A percentile compares a stretch with the other conserved stretches of the same genome.
phyloP scores from a whole-genome alignment of 768 basidiomycete genomes.

The Boletus vinaceobasis region DNA sequence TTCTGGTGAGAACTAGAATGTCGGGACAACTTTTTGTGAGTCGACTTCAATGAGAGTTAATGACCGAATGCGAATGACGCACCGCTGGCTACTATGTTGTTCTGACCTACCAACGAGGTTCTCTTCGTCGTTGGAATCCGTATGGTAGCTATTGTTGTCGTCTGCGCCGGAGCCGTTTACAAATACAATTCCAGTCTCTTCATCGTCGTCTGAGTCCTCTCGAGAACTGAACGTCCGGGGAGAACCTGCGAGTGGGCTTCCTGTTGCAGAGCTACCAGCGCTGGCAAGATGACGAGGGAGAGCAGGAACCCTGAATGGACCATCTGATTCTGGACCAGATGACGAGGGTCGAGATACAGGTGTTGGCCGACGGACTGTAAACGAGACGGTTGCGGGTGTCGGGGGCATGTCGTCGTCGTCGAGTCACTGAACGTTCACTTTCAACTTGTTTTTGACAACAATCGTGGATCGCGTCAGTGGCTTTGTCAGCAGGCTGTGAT shows the following conservation, averaged over 20 bases:
- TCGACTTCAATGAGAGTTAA: constrained; percentile 48
- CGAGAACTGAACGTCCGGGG: constrained; percentile 34
- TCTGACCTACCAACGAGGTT: constrained; percentile 73
- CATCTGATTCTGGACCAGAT: constrained; percentile 61
- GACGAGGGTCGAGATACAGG: constrained; percentile 62
- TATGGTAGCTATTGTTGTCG: constrained; percentile 24
- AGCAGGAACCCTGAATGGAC: constrained; percentile 53
- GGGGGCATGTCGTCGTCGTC: constrained; percentile 19
- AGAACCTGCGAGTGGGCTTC: constrained; percentile 57
- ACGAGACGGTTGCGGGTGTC: constrained; percentile 59
- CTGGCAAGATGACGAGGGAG: constrained; percentile 56
- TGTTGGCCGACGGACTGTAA: constrained; percentile 79
- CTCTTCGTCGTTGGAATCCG: constrained; percentile 59
- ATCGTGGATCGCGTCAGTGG: background rate
- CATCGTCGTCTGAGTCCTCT: constrained; percentile 28
- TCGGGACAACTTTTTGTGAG: constrained; percentile 59
- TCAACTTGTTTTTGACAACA: background rate
- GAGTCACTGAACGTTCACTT: background rate
- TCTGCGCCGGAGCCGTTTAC: constrained; percentile 18
- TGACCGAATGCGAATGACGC: constrained; percentile 41
- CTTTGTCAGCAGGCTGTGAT: background rate
- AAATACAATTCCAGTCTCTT: constrained; percentile 25
- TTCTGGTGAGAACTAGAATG: constrained; percentile 43
- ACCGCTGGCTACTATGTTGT: constrained; percentile 79
- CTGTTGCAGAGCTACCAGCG: constrained; percentile 40